phyloP scores from a whole-genome alignment of 2,329 filamentous ascomycete genomes.

The Aquanectria penicillioides region DNA sequence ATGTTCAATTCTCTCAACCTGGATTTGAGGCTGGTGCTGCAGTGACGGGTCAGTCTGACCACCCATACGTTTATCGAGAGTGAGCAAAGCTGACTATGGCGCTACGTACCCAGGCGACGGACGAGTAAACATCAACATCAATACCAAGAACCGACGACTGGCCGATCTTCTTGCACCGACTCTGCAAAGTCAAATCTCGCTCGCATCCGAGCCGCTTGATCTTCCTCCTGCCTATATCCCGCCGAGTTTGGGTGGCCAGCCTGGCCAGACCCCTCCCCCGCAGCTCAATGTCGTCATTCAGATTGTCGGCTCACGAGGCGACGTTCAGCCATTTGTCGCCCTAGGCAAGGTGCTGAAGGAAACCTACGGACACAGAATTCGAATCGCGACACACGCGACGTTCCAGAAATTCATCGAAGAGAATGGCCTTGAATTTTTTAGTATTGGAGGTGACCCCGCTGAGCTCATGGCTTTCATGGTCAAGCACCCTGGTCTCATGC shows the following conservation, averaged over 20 bases:
- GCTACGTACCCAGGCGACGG: conserved; percentile 71
- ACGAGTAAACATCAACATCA: conserved; percentile 82
- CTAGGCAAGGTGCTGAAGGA: conserved; percentile 72
- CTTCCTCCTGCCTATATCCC: conserved; percentile 78
- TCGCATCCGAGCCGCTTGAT: conserved; percentile 54
- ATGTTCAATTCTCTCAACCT: conserved; percentile 68
- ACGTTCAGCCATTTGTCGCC: conserved; percentile 81
- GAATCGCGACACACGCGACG: conserved; percentile 76
- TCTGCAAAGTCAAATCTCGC: conserved; percentile 64
- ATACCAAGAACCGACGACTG: conserved; percentile 73
- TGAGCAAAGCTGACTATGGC: conserved; percentile 25
- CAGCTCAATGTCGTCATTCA: conserved; percentile 77
- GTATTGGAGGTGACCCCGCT: conserved; percentile 78
- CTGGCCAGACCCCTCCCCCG: conserved; percentile 65
- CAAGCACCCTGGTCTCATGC: conserved; percentile 87
- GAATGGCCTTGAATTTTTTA: conserved; percentile 79
- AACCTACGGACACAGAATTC: conserved; percentile 75
- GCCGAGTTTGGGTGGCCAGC: conserved; percentile 73
- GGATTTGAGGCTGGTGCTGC: conserved; percentile 71
- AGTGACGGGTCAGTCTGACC: conserved; percentile 58
- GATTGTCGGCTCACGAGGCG: conserved; percentile 78
- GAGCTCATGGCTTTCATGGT: conserved; percentile 92
- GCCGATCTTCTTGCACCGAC: conserved; percentile 75
- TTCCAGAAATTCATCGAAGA: conserved; percentile 76
- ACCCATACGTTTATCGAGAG: not conserved